These are phyloP conservation scores for Zelopaecilomyces penicillatus DNA, from an alignment of 2,329 filamentous ascomycete genomes.

Conservation along the genomic window DNA sequence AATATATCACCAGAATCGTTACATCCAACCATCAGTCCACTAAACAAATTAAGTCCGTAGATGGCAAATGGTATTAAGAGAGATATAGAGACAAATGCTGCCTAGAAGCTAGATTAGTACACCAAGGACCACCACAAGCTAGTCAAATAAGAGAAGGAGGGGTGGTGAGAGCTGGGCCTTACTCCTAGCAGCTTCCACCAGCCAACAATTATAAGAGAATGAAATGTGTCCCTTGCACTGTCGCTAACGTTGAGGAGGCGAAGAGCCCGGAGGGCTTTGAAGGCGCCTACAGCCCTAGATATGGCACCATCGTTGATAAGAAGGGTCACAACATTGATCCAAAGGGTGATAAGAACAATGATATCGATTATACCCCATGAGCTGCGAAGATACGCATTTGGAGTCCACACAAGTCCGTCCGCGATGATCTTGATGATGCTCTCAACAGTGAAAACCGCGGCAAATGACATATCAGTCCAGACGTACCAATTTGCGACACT, in stretches of 20 bases:
- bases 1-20: slow-evolving; percentile 55
- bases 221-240: slow-evolving; percentile 90
- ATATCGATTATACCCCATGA: slow-evolving; percentile 97
- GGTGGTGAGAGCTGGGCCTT: slow-evolving; percentile 25
- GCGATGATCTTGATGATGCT: slow-evolving; percentile 88
- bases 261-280: slow-evolving; percentile 90
- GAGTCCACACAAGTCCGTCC: slow-evolving; percentile 92
- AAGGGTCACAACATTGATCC: slow-evolving; percentile 86
- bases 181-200: slow-evolving; percentile 88
- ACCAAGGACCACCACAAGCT: not conserved
- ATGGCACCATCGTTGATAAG: slow-evolving; percentile 75
- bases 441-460: slow-evolving; percentile 76
- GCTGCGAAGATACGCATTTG: slow-evolving; percentile 92
- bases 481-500: slow-evolving; percentile 81
- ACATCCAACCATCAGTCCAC: slow-evolving; percentile 68
- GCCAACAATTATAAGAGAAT: slow-evolving; percentile 88
- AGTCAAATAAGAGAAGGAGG: not conserved
- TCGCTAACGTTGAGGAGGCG: slow-evolving; percentile 92
- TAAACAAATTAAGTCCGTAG: slow-evolving; percentile 89
- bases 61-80: slow-evolving; percentile 94
- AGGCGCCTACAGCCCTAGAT: slow-evolving; percentile 85
- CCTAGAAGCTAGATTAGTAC: slow-evolving; percentile 29
- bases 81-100: slow-evolving; percentile 88
- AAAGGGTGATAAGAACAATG: slow-evolving; percentile 82
- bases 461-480: slow-evolving; percentile 87